phyloP scores from a whole-genome alignment of 2,329 filamentous ascomycete genomes.

The Pyrenophora tritici-repentis region DNA sequence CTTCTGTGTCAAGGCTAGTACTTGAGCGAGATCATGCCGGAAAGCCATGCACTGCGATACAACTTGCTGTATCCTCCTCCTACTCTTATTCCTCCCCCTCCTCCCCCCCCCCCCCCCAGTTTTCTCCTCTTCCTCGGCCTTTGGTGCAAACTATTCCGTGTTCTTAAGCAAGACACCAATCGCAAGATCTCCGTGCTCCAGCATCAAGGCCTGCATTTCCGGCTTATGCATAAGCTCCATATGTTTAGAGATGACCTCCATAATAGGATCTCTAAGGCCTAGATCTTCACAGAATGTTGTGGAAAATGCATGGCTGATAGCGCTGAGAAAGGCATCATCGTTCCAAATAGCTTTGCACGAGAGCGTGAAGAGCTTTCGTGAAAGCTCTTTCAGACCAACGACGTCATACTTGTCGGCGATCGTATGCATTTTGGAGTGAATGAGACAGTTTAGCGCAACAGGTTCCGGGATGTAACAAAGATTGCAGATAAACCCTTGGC shows the following conservation, averaged over 20 bases:
- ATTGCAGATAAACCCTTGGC: not conserved
- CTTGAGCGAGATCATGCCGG: no score
- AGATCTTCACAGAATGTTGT: slow-evolving; percentile 35
- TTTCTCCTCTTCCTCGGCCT: no score
- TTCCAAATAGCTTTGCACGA: slow-evolving; percentile 18
- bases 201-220: slow-evolving; percentile 10
- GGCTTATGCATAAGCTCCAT: slow-evolving; percentile 13
- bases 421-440: slow-evolving; percentile 19
- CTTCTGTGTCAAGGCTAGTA: no score
- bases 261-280: slow-evolving; percentile 37
- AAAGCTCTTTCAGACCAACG: not conserved
- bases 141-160: not conserved
- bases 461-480: not conserved
- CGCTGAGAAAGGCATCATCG: slow-evolving; percentile 23
- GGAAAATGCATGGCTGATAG: slow-evolving; percentile 31
- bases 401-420: slow-evolving; percentile 19
- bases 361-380: not conserved
- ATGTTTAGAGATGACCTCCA: slow-evolving; percentile 30
- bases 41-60: no score
- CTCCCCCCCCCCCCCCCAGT: no score
- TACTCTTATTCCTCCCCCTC: no score
- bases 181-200: slow-evolving; percentile 8
- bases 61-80: no score
- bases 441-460: not conserved
- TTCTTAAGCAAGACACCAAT: slow-evolving; percentile 5